These are phyloP conservation scores for Inga leiocalycina DNA, from an alignment of 306 rosid genomes.

Conservation along the genomic window DNA sequence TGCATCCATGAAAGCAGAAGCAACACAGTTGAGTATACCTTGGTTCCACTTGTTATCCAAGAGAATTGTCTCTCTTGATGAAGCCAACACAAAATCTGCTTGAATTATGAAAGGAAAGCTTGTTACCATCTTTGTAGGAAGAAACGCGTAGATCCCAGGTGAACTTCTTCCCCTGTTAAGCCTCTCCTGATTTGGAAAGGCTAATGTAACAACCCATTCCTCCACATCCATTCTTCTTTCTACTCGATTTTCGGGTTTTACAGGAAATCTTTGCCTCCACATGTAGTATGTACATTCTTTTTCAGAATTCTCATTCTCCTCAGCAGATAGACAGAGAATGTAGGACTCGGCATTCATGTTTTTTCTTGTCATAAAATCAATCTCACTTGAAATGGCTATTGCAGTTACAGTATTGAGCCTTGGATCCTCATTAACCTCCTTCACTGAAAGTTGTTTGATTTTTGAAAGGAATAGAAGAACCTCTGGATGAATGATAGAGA, in stretches of 20 bases:
- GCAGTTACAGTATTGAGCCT: conserved; percentile 45
- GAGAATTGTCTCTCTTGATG: conserved; percentile 76
- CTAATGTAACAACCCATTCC: conserved; percentile 62
- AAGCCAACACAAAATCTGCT: conserved; percentile 73
- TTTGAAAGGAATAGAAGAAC: conserved; percentile 69
- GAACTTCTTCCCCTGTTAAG: conserved; percentile 46
- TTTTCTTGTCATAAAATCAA: conserved; percentile 47
- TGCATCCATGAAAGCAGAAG: conserved; percentile 64
- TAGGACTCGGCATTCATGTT: conserved; percentile 71
- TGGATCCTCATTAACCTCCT: conserved; percentile 51
- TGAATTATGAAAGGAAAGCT: conserved; percentile 77
- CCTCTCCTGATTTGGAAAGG: conserved; percentile 64
- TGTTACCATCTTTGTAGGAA: conserved; percentile 80
- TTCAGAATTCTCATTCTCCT: conserved; percentile 33
- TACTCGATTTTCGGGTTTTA: conserved; percentile 46
- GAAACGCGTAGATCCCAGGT: conserved; percentile 71
- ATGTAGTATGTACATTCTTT: conserved; percentile 56
- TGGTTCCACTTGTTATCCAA: conserved; percentile 73
- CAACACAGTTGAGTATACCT: conserved; percentile 72
- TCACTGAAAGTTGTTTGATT: conserved; percentile 64
- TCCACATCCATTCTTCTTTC: conserved; percentile 63
- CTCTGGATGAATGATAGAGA: conserved; percentile 72
- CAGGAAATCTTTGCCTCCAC: conserved; percentile 79
- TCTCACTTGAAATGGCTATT: conserved; percentile 63
- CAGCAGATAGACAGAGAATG: conserved; percentile 57